Percentiles rank a stretch among this genome's conserved stretches.
phyloP scores from a whole-genome alignment of 225 moss, liverwort and hornwort species.

The Marchantia paleacea region DNA sequence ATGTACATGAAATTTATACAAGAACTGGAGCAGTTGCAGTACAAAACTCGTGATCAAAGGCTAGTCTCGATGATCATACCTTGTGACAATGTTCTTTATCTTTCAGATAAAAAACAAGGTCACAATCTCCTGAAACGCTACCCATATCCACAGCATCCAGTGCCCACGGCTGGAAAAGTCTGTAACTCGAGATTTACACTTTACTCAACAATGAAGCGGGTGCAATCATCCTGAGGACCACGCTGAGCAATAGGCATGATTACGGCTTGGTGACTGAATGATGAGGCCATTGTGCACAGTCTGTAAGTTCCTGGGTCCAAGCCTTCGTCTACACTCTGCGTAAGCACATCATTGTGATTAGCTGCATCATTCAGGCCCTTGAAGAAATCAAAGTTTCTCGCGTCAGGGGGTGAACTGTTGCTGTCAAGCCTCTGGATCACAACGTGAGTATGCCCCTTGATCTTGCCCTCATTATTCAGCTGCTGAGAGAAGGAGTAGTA shows the following conservation, averaged over 20 bases:
- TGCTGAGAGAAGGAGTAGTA: constrained; percentile 9
- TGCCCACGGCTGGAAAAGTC: too few species aligned
- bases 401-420: neutral
- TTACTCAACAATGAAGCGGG: neutral
- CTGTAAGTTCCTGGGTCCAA: neutral
- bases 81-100: too few species aligned
- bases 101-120: too few species aligned
- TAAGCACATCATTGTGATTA: neutral
- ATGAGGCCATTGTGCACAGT: neutral
- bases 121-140: too few species aligned
- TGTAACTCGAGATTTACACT: too few species aligned
- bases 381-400: neutral
- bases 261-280: neutral
- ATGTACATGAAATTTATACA: too few species aligned
- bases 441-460: constrained; percentile 1
- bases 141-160: too few species aligned
- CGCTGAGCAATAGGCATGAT: too few species aligned
- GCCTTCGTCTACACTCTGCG: neutral
- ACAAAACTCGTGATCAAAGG: too few species aligned
- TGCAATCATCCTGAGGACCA: constrained; percentile 15
- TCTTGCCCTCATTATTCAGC: neutral
- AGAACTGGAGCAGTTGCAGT: too few species aligned
- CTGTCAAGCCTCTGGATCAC: neutral
- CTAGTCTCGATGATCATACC: too few species aligned
- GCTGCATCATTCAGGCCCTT: neutral